Base-by-base conservation (phyloP, 148 eudicot species). In the Camellia granthamiana region DNA sequence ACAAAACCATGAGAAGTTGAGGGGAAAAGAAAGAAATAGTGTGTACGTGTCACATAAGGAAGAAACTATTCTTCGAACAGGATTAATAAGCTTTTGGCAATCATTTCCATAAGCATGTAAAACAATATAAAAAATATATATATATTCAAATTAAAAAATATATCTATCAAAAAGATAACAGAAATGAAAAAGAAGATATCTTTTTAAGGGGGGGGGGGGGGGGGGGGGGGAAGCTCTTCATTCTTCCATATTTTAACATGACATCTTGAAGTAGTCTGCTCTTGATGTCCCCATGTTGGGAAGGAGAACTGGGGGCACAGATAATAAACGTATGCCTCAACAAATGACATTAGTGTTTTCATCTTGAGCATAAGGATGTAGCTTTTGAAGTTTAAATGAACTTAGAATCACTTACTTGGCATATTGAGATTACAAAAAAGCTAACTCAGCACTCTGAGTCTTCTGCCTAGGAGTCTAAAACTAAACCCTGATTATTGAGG, bases 31-130 rank as follows among this genome's bases (percentile, higher is more conserved):
- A 42, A 67, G 64, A 18, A 43, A 78, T 38, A 41, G 41, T 46
- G 41, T 46, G 3, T 46, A 51, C 5, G 52, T 5, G 21, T 21
- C 60, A 70, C n/a, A 0, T 30, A 54, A 67, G 13, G 21, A 23
- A 78, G 66, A 55, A 69, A 69, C 61, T 10, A 78, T 58, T 58
- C 52, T 18, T 42, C 14, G 69, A n/a, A 21, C 66, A 69, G 60
- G 75, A n/a, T 6, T 5, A 49, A 72, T 21, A 21, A 51, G 43
- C 18, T 23, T 12, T 11, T 18, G n/a, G 11, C 61, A 54, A 23
- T 30, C 51, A 21, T 49, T 23, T 10, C 55, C 18, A 0, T 1
- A 38, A 56, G 46, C 47, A 41, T n/a, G 6, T 41, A 16, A 15
- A 75, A 58, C 41, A 9, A 46, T 18, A 60, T 19, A 75, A 5